A percentile compares a stretch with the other conserved stretches of the same genome.
phyloP scores from a whole-genome alignment of 2,329 filamentous ascomycete species.

The Lachnellula cervina region DNA sequence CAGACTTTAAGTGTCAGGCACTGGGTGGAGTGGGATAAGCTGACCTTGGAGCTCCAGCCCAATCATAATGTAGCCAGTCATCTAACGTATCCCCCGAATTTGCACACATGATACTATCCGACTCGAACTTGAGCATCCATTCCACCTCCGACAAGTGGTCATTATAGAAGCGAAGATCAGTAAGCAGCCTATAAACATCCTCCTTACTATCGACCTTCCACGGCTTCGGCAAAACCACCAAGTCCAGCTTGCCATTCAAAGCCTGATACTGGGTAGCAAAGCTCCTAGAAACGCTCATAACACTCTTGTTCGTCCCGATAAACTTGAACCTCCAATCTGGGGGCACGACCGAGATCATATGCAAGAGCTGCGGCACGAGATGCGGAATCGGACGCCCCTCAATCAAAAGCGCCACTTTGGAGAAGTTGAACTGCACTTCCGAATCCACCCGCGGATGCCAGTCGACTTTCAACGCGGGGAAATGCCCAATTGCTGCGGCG shows the following conservation, averaged over 20 bases:
- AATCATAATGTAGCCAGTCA: constrained; percentile 50
- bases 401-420: constrained; percentile 49
- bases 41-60: constrained; percentile 49
- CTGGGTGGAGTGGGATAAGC: not conserved
- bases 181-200: constrained; percentile 44
- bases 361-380: constrained; percentile 45
- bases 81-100: constrained; percentile 48
- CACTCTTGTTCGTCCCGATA: constrained; percentile 45
- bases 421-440: constrained; percentile 36
- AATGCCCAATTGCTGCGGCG: constrained; percentile 24
- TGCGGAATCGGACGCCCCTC: constrained; percentile 44
- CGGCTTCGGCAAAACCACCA: constrained; percentile 44
- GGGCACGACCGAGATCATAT: constrained; percentile 49
- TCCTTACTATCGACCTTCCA: constrained; percentile 44
- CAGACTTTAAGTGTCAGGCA: not conserved
- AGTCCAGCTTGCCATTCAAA: constrained; percentile 46
- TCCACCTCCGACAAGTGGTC: constrained; percentile 46
- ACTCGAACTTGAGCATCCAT: constrained; percentile 51
- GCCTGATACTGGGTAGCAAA: constrained; percentile 46
- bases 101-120: constrained; percentile 52
- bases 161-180: constrained; percentile 48
- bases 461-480: constrained; percentile 29
- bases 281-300: constrained; percentile 41
- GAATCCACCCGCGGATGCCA: constrained; percentile 29
- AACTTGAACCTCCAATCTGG: constrained; percentile 52